Evolutionary conservation across 1,284 basidiomycete genomes (phyloP).

Genomic region (Calocybe gambosa): DNA sequence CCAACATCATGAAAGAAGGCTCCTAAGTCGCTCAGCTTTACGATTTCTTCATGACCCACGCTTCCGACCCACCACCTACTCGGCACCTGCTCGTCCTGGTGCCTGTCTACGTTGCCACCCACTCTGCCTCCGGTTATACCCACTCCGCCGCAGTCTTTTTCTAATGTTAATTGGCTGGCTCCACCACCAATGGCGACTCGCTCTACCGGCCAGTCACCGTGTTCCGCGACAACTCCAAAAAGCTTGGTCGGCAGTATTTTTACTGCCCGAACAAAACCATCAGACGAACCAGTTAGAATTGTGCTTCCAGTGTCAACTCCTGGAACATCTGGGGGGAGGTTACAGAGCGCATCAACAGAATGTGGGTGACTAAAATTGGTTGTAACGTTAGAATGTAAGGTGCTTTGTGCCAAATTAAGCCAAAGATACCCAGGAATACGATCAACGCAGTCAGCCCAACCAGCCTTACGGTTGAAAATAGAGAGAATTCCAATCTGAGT

Average conservation of each 20-base stretch:
- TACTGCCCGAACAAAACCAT: slow-evolving; percentile 87
- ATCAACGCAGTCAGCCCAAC: slow-evolving; percentile 92
- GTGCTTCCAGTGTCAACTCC: slow-evolving; percentile 62
- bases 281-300: slow-evolving; percentile 88
- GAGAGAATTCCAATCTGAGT: slow-evolving; percentile 90
- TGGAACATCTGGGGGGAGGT: slow-evolving; percentile 56
- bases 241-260: slow-evolving; percentile 88
- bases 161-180: slow-evolving; percentile 23
- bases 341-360: slow-evolving; percentile 79
- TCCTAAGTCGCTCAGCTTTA: slow-evolving; percentile 81
- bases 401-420: not conserved
- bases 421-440: slow-evolving; percentile 74
- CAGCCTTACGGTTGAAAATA: slow-evolving; percentile 82
- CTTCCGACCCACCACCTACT: slow-evolving; percentile 79
- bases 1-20: slow-evolving; percentile 44
- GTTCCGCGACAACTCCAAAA: slow-evolving; percentile 85
- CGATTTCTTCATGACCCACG: slow-evolving; percentile 84
- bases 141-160: slow-evolving; percentile 32
- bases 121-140: slow-evolving; percentile 18
- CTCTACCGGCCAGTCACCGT: slow-evolving; percentile 89
- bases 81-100: slow-evolving; percentile 31
- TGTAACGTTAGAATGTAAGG: not conserved
- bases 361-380: slow-evolving; percentile 65
- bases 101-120: slow-evolving; percentile 22
- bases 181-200: slow-evolving; percentile 61